Conservation (phyloP, 164 flowering plant species). For the Vitis vinifera region DNA sequence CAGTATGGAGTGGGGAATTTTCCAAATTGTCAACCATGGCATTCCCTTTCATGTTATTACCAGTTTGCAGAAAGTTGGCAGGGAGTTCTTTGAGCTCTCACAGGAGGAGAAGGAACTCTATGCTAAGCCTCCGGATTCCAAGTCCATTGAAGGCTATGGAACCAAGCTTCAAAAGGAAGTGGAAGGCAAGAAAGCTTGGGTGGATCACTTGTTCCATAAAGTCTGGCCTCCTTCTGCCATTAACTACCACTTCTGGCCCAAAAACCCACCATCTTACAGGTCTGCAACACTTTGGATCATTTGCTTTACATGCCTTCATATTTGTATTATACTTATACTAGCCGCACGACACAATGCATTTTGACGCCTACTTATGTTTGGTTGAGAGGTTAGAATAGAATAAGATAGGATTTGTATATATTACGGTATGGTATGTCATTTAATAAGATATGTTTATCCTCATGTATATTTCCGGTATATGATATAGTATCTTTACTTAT, state of each 20-base stretch:
- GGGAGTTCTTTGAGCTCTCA: slow-evolving; percentile 72
- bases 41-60: slow-evolving; percentile 49
- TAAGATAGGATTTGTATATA: too few relatives aligned
- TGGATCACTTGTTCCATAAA: slow-evolving; percentile 73
- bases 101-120: slow-evolving; percentile 62
- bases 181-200: slow-evolving; percentile 76
- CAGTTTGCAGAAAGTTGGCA: slow-evolving; percentile 57
- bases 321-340: too few relatives aligned
- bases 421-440: too few relatives aligned
- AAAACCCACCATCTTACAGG: slow-evolving; percentile 69
- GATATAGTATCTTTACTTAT: too few relatives aligned
- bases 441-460: too few relatives aligned
- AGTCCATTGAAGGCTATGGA: slow-evolving; percentile 68
- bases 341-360: neutral
- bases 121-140: slow-evolving; percentile 38
- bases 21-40: slow-evolving; percentile 70
- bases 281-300: neutral
- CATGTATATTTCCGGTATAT: too few relatives aligned
- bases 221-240: slow-evolving; percentile 70
- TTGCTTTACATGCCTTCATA: too few relatives aligned
- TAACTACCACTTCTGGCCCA: slow-evolving; percentile 72
- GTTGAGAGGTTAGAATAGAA: too few relatives aligned
- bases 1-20: slow-evolving; percentile 61
- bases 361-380: too few relatives aligned
- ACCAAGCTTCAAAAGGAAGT: slow-evolving; percentile 58